These are phyloP conservation scores for Alnus rubra DNA, from an alignment of 306 rosid species.

Conservation along the genomic window DNA sequence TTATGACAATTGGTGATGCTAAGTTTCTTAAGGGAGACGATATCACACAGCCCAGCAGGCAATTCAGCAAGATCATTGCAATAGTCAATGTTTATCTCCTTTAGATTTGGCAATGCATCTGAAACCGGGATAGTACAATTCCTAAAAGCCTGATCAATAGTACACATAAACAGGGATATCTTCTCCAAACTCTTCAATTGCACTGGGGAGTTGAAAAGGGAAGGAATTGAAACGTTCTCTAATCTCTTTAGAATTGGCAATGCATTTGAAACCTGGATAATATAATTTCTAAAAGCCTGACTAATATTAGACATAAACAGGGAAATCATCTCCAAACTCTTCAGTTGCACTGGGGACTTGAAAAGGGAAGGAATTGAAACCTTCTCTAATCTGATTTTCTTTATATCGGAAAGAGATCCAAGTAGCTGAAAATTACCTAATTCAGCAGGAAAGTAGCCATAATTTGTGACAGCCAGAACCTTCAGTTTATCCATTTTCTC, in stretches of 20 bases:
- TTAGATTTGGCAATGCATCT: slow-evolving; percentile 45
- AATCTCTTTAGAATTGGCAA: slow-evolving; percentile 53
- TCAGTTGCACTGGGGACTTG: slow-evolving; percentile 24
- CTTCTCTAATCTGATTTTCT: slow-evolving; percentile 56
- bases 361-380: slow-evolving; percentile 42
- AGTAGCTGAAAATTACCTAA: slow-evolving; percentile 41
- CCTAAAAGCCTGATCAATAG: slow-evolving; percentile 41
- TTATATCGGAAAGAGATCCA: slow-evolving; percentile 27
- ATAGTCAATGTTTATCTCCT: slow-evolving; percentile 58
- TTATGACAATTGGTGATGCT: slow-evolving; percentile 60
- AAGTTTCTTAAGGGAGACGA: slow-evolving; percentile 42
- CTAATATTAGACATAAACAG: slow-evolving; percentile 63
- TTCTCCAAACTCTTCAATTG: slow-evolving; percentile 48
- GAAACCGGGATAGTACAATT: slow-evolving; percentile 30
- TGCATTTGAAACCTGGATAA: slow-evolving; percentile 32
- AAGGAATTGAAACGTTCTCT: slow-evolving; percentile 50
- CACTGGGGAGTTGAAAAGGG: slow-evolving; percentile 19
- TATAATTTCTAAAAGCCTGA: slow-evolving; percentile 35
- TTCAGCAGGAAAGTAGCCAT: slow-evolving; percentile 37
- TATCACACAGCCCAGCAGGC: slow-evolving; percentile 40
- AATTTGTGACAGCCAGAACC: slow-evolving; percentile 50
- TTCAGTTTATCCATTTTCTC: slow-evolving; percentile 51
- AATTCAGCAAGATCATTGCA: slow-evolving; percentile 50
- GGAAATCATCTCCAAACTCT: slow-evolving; percentile 52
- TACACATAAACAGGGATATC: slow-evolving; percentile 68